Evolutionary conservation across 805 yeast species (phyloP), one percentile per base, ranked within the genome.

Genomic region (Schwanniomyces yamadae): DNA sequence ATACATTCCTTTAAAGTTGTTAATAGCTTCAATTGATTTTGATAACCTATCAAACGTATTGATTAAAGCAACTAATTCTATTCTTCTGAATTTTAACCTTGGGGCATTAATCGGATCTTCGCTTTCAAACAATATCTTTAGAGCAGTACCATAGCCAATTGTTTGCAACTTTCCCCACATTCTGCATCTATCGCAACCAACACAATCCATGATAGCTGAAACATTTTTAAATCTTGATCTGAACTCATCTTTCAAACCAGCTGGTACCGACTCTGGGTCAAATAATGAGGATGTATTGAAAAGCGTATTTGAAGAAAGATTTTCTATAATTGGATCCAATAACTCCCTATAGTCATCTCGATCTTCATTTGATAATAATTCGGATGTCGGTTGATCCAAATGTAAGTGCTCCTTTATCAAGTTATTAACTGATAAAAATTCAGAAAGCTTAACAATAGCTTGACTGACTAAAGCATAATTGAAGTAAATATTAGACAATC

Each of bases 111-210:
- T 69, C 16, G 77, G 73, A 41, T 71, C 72, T 35, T 68, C 73
- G 27, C 80, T 76, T 57, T 91, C 98, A 57, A 93, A 88, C 40
- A 93, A 67, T 16, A 91, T 76, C 59, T 93, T 93, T 53, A 93
- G 74, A 1, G 96, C 95, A 6, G 99, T 93, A 13, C 97, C 99
- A 59, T 93, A 93, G 14, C 99, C 99, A 11, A 93, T 87, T 2
- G 95, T 88, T 66, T 93, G 99, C 20, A 93, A 77, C 61, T 93
- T 93, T 7, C 99, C 99, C 99, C 99, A 93, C 62, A 93, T 70
- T 52, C 97, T 77, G 61, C 99, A 93, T 55, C 97, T 75, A 57
- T 93, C 99, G 68, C 99, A 93, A 24, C 96, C 97, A 26, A 93
- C 98, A 66, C 99, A 93, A 59, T 91, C 96, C 97, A 93, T 93